phyloP scores from a whole-genome alignment of 2,329 filamentous ascomycete species.

The Chaetomiaceae sp. region DNA sequence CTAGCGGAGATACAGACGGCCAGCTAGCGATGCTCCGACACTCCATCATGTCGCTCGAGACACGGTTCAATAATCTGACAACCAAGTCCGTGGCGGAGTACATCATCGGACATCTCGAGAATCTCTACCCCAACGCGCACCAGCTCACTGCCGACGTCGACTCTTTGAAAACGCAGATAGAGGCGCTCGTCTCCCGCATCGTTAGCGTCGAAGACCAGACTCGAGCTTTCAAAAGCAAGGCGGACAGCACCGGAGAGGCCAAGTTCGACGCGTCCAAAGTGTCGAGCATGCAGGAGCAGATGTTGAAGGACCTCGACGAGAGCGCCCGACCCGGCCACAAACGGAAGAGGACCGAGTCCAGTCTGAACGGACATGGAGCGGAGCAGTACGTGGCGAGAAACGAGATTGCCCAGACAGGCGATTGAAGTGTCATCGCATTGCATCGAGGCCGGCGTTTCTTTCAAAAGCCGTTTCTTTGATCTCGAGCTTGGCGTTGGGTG shows the following conservation, averaged over 20 bases:
- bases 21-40: constrained; percentile 31
- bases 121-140: constrained; percentile 25
- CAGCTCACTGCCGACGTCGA: constrained; percentile 16
- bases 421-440: not conserved
- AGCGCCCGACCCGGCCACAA: not conserved
- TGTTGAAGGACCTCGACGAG: not conserved
- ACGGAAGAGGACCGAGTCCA: constrained; percentile 2
- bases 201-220: constrained; percentile 2
- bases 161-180: constrained; percentile 6
- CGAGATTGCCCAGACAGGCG: not conserved
- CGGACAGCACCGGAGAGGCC: not conserved
- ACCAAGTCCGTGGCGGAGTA: constrained; percentile 38
- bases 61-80: constrained; percentile 46
- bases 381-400: not conserved
- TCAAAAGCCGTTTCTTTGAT: too few species aligned
- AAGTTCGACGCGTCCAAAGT: not conserved
- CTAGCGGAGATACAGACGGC: constrained; percentile 7
- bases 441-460: too few species aligned
- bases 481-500: too few species aligned
- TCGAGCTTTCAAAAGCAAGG: constrained; percentile 7
- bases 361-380: not conserved
- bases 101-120: constrained; percentile 37
- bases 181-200: not conserved
- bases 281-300: not conserved
- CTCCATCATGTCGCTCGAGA: constrained; percentile 38